These are phyloP conservation scores for Boletales sp. DNA, from an alignment of 768 basidiomycete genomes.

Conservation along the genomic window DNA sequence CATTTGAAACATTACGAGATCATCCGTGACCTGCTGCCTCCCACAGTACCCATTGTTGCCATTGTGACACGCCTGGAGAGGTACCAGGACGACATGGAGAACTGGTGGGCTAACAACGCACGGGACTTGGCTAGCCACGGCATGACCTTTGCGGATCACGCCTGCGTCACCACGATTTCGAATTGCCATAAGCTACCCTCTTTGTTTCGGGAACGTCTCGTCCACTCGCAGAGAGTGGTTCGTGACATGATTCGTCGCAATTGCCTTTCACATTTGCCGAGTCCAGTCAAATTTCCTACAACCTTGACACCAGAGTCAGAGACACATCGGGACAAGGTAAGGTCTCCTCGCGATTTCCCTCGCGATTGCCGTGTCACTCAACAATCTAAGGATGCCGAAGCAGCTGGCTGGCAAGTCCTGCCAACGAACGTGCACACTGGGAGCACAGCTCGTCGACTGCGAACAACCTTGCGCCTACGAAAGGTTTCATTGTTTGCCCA, in stretches of 20 bases:
- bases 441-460: not conserved
- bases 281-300: constrained; percentile 7
- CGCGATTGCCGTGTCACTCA: no score
- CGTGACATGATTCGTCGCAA: constrained; percentile 8
- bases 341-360: no score
- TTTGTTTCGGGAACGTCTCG: constrained; percentile 9
- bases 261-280: no score
- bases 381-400: not conserved
- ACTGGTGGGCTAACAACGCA: constrained; percentile 19
- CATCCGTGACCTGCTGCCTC: constrained; percentile 6
- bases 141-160: constrained; percentile 18
- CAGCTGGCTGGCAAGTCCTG: not conserved
- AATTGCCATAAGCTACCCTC: constrained; percentile 1
- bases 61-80: constrained; percentile 21
- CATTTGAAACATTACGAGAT: constrained; percentile 14
- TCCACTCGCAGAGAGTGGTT: constrained; percentile 8
- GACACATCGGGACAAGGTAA: no score
- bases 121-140: constrained; percentile 6
- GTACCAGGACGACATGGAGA: constrained; percentile 17
- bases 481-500: not conserved
- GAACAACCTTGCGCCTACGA: not conserved
- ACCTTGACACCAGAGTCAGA: not conserved
- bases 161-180: constrained; percentile 17
- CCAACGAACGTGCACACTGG: not conserved
- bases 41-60: constrained; percentile 12